phyloP scores from a whole-genome alignment of 2,329 filamentous ascomycete species.

The Colletotrichum shisoi region DNA sequence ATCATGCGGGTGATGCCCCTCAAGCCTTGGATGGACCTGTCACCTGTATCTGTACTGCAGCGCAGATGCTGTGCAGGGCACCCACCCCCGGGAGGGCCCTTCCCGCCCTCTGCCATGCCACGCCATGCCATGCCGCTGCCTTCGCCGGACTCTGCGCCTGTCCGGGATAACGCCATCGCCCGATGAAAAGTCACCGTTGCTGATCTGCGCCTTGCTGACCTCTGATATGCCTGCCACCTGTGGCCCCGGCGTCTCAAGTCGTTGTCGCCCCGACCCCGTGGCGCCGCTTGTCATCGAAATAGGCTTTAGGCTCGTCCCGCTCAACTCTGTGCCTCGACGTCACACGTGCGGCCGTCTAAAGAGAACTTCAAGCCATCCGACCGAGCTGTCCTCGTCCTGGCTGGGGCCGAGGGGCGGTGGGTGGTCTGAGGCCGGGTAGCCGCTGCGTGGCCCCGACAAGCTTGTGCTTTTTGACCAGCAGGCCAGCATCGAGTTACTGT shows the following conservation, averaged over 20 bases:
- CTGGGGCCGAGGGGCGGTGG: not conserved
- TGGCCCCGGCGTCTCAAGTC: not conserved
- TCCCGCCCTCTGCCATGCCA: not conserved
- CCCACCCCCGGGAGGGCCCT: not conserved
- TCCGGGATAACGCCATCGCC: not conserved
- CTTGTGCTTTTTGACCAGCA: not conserved
- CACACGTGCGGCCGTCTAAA: not conserved
- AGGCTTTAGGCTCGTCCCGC: conserved; percentile 7
- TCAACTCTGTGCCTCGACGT: not conserved
- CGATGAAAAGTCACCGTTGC: conserved; percentile 3
- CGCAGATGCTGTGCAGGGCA: not conserved
- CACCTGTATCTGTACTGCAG: no score
- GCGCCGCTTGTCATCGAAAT: not conserved
- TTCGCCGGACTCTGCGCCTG: not conserved
- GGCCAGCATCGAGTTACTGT: no score
- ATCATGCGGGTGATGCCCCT: not conserved
- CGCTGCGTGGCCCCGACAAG: not conserved
- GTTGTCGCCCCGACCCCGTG: not conserved
- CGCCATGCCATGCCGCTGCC: conserved; percentile 14
- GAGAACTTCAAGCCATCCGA: not conserved
- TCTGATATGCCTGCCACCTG: not conserved
- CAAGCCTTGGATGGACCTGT: conserved; percentile 13
- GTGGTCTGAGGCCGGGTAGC: no score
- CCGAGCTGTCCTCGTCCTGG: not conserved
- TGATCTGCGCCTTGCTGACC: conserved; percentile 10